Conservation (phyloP, 352 stramenopile species). For the Phytopythium sindhum region DNA sequence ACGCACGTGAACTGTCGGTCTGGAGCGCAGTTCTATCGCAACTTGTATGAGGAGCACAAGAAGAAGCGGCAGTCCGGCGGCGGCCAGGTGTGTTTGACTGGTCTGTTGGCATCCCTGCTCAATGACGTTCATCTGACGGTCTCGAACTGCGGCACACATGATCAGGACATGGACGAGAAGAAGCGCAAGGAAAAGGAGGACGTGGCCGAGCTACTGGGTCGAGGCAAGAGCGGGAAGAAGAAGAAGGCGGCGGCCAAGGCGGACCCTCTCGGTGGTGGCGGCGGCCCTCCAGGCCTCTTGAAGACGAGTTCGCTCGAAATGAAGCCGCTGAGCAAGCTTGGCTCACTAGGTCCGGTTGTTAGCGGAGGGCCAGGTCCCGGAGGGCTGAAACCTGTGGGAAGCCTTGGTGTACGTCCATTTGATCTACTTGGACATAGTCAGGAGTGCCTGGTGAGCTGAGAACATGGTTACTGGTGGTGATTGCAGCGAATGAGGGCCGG, state of each 20-base stretch:
- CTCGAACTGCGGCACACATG: not conserved
- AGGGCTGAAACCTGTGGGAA: slow-evolving; percentile 36
- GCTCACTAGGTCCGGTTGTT: slow-evolving; percentile 18
- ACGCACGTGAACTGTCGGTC: not conserved
- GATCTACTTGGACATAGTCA: not conserved
- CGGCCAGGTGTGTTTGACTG: slow-evolving; percentile 19
- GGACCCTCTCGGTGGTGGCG: slow-evolving; percentile 29
- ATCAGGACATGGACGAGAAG: slow-evolving; percentile 61
- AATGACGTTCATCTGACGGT: not conserved
- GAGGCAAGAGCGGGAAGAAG: slow-evolving; percentile 45
- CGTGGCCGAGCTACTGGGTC: slow-evolving; percentile 72
- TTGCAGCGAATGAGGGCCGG: slow-evolving; percentile 12
- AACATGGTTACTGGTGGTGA: not conserved
- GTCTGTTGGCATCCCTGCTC: not conserved
- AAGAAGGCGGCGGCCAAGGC: slow-evolving; percentile 69
- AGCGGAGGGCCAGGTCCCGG: slow-evolving; percentile 19
- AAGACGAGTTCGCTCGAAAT: slow-evolving; percentile 57
- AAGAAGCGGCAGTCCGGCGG: slow-evolving; percentile 50
- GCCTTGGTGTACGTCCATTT: slow-evolving; percentile 42
- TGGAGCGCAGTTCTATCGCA: slow-evolving; percentile 81
- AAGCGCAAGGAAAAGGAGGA: slow-evolving; percentile 84
- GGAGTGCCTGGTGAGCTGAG: not conserved
- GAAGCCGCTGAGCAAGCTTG: slow-evolving; percentile 57
- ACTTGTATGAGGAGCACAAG: slow-evolving; percentile 93
- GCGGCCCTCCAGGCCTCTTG: slow-evolving; percentile 23